Percentiles rank a stretch among this genome's conserved stretches.
Evolutionary conservation across 2,329 filamentous ascomycete genomes (phyloP).

Genomic region (Immersiporthe knoxdaviesiana): DNA sequence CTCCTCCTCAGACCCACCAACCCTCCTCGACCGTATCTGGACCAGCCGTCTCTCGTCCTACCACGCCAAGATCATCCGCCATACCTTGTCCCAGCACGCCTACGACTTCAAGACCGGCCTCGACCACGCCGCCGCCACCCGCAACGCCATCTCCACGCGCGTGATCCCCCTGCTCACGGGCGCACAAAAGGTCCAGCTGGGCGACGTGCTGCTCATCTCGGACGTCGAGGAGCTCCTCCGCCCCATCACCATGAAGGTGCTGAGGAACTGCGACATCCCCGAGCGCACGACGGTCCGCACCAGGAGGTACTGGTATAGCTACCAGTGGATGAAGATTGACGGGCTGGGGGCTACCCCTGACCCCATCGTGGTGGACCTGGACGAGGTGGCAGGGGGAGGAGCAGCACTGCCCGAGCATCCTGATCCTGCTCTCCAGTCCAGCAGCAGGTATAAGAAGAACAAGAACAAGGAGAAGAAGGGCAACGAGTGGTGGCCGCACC

Average conservation of each 20-base stretch:
- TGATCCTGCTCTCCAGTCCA: not conserved
- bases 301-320: constrained; percentile 44
- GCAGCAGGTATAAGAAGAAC: not conserved
- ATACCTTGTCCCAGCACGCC: constrained; percentile 39
- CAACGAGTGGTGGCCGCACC: constrained; percentile 46
- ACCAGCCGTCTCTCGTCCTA: constrained; percentile 38
- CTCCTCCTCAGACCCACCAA: constrained; percentile 40
- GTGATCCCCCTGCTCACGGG: constrained; percentile 44
- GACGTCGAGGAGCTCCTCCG: constrained; percentile 51
- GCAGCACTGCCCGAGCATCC: not conserved
- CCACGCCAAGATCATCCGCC: constrained; percentile 46
- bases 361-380: not conserved
- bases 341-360: not conserved
- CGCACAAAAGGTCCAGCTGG: constrained; percentile 36
- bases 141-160: constrained; percentile 44
- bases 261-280: constrained; percentile 43
- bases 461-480: not conserved
- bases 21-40: constrained; percentile 44
- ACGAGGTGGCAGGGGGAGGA: no score
- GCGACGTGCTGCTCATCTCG: constrained; percentile 54
- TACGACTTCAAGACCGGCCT: constrained; percentile 35
- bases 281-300: constrained; percentile 40
- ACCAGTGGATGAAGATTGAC: constrained; percentile 40
- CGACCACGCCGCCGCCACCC: constrained; percentile 43
- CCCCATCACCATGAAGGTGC: constrained; percentile 39